Base-by-base conservation (phyloP, 2,329 filamentous ascomycete genomes). In the Colletotrichum noveboracense region DNA sequence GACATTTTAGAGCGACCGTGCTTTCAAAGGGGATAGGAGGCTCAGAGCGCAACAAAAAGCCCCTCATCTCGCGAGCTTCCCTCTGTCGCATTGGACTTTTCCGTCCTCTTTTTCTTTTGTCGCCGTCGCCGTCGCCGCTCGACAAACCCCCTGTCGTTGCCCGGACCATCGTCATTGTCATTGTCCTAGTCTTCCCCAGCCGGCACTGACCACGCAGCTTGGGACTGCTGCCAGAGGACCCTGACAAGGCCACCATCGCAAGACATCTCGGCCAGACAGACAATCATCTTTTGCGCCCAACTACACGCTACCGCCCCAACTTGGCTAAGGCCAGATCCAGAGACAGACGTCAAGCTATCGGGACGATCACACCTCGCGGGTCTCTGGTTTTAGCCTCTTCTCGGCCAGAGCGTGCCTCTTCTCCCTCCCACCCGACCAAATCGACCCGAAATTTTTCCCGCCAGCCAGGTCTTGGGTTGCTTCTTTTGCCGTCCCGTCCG, bases 1-100 rank as follows among this genome's bases (percentile, higher is more conserved):
- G 73, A 34, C 74, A 56, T 32, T 67, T 43, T 21, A 74, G 66
- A 56, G 24, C 32, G 69, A 38, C 69, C 70, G 74, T 76, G 70
- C 70, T 58, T 43, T 58, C 58, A 73, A 52, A 76, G 65, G 74
- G 65, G 58, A 69, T 30, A 75, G 56, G 70, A 73, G 62, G 70
- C 58, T 76, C 74, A 52, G 43, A 76, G 48, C 74, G 70, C 73
- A 70, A 68, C 74, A 76, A 76, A 75, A 76, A 65, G 74, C 74
- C 69, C 68, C 70, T 69, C 74, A 55, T 69, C 64, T 76, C 62
- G 58, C 64, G 56, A 67, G 38, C 38, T 61, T 26, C 67, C 36
- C 43, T 60, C 32, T n/a, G 21, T 52, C 38, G 61, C 61, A 56
- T 30, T 26, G 34, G 58, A 21, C 36, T 36, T 68, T 30, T 28